Percentiles rank a stretch among this genome's conserved stretches.
These are phyloP conservation scores for Aureobasidium sp. DNA, from an alignment of 2,329 filamentous ascomycete genomes.

Conservation along the genomic window DNA sequence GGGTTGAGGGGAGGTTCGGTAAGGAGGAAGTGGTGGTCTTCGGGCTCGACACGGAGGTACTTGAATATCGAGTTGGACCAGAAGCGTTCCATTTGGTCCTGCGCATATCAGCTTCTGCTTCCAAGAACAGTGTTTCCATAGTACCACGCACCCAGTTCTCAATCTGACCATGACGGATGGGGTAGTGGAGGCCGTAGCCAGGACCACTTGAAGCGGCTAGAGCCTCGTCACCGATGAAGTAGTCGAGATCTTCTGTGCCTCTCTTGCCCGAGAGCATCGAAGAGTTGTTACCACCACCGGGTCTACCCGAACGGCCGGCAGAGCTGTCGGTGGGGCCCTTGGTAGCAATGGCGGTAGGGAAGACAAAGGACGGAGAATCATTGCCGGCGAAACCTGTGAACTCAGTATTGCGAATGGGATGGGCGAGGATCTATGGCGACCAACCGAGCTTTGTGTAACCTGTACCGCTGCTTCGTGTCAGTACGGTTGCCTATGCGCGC, in stretches of 20 bases:
- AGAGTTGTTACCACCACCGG: conserved; percentile 87
- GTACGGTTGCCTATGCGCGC: conserved; percentile 18
- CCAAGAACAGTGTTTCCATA: not conserved
- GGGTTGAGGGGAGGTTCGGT: conserved; percentile 94
- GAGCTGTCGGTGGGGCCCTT: conserved; percentile 67
- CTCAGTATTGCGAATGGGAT: not conserved
- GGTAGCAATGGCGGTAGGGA: conserved; percentile 96
- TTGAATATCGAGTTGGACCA: conserved; percentile 99
- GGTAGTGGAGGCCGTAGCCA: conserved; percentile 94
- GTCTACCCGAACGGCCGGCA: conserved; percentile 78
- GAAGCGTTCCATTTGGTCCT: conserved; percentile 99
- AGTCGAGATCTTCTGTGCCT: conserved; percentile 95
- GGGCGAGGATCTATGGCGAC: conserved; percentile 25
- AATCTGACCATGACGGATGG: conserved; percentile 94
- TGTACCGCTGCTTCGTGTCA: conserved; percentile 68
- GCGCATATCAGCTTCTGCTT: conserved; percentile 18
- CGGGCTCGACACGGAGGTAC: conserved; percentile 93
- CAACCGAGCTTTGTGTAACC: conserved; percentile 97
- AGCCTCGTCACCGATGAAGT: conserved; percentile 97
- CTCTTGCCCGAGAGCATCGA: conserved; percentile 90
- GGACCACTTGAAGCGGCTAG: conserved; percentile 76
- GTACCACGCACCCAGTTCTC: conserved; percentile 78
- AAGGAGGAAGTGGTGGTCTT: conserved; percentile 97
- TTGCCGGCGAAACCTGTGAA: conserved; percentile 89
- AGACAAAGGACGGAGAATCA: conserved; percentile 98